phyloP scores from a whole-genome alignment of 2,329 filamentous ascomycete genomes.

The Curvularia sp. region DNA sequence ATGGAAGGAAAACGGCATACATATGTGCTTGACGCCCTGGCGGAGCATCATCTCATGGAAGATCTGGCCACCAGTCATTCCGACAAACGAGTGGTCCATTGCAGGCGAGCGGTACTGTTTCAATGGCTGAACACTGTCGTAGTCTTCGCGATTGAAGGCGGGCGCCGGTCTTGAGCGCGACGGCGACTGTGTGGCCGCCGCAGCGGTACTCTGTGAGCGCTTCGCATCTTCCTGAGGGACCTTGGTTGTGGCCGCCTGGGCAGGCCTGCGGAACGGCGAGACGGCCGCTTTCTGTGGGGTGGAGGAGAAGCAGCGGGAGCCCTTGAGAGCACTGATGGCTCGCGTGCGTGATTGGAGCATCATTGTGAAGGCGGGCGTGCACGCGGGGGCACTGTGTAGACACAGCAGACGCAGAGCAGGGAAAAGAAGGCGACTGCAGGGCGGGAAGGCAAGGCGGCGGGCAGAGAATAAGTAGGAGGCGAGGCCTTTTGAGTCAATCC shows the following conservation, averaged over 20 bases:
- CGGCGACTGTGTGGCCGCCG: conserved; percentile 40
- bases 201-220: conserved; percentile 54
- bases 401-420: conserved; percentile 17
- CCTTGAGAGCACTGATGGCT: conserved; percentile 46
- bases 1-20: conserved; percentile 59
- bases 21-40: conserved; percentile 90
- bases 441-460: conserved; percentile 12
- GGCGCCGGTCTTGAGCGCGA: conserved; percentile 51
- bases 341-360: conserved; percentile 49
- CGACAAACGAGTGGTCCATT: conserved; percentile 75
- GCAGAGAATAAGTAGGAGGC: neutral
- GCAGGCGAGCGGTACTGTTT: conserved; percentile 56
- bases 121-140: conserved; percentile 54
- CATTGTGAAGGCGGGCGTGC: conserved; percentile 33
- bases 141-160: conserved; percentile 59
- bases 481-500: conserved; percentile 28
- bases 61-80: conserved; percentile 93
- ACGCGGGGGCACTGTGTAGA: conserved; percentile 19
- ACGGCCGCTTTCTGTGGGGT: conserved; percentile 51
- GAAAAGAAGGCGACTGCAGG: neutral
- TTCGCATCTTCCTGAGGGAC: conserved; percentile 50
- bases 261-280: conserved; percentile 53
- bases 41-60: conserved; percentile 99
- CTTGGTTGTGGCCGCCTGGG: conserved; percentile 42
- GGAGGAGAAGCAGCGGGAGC: conserved; percentile 54